These are phyloP conservation scores for Scleroderma citrinum DNA, from an alignment of 768 basidiomycete genomes.

Conservation along the genomic window DNA sequence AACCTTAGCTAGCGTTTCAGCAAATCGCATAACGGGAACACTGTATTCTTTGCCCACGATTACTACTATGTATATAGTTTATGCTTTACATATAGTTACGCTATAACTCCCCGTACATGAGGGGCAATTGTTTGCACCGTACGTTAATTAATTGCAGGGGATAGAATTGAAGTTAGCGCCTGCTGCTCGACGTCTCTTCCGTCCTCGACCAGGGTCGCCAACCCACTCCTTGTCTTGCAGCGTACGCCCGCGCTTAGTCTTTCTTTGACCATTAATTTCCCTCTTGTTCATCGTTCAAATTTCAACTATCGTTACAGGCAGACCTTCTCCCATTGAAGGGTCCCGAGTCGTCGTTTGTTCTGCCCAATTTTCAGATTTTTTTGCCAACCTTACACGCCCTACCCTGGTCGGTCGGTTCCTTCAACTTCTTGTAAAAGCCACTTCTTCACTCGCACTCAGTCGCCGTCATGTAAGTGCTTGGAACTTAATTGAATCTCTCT, in stretches of 20 bases:
- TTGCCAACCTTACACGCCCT: conserved; percentile 2
- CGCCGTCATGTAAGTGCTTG: conserved; percentile 19
- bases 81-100: too few relatives aligned
- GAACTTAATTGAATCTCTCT: background rate
- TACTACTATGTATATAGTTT: too few relatives aligned
- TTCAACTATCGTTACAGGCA: background rate
- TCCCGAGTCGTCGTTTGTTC: background rate
- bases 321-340: background rate
- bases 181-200: conserved; percentile 4
- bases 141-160: background rate
- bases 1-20: background rate
- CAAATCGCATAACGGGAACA: background rate
- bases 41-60: too few relatives aligned
- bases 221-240: conserved; percentile 1
- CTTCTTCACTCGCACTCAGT: background rate
- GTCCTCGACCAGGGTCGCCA: conserved; percentile 4
- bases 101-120: too few relatives aligned
- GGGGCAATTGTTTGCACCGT: conserved; percentile 1
- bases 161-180: conserved; percentile 1
- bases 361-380: background rate
- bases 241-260: conserved; percentile 1
- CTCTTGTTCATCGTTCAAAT: background rate
- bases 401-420: conserved; percentile 16
- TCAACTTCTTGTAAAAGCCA: conserved; percentile 15
- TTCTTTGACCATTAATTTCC: conserved; percentile 1